Evolutionary conservation across 768 basidiomycete species (phyloP), one percentile per base, ranked within the genome.

Genomic region (Dentipellis fragilis): DNA sequence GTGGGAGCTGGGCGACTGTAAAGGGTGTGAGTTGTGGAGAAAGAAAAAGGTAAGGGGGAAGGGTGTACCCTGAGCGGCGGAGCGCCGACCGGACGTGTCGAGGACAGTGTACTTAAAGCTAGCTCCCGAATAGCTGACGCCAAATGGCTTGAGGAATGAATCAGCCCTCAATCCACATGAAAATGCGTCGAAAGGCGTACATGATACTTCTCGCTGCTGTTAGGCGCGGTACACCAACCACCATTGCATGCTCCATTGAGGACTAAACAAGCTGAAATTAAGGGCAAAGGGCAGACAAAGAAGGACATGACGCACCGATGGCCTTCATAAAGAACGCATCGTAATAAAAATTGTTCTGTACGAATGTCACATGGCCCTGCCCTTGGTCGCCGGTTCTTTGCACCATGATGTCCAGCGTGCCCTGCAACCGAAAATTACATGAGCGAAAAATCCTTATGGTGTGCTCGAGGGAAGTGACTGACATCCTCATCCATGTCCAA

Each of bases 301-400:
- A n/a, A 3, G 9, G 37, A n/a, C 37, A 21, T 36, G 40, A 70
- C 83, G 46, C 45, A 95, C 94, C 87, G 45, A 93, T 89, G 2
- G 96, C 92, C 66, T 97, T 97, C 52, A 98, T 76, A 80, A 98
- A 99, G 75, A 99, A 99, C 0, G 96, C 95, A 61, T 99, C 96
- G 65, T 93, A 93, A 64, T 95, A 98, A 64, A 94, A 90, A 68
- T 97, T 98, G 65, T 99, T 99, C 71, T 95, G 93, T 49, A 99
- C 74, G 65, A 99, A 95, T 4, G 81, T 64, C 16, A 90, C 71
- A 40, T 77, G 81, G 12, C 86, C 85, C 46, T 71, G 72, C 2
- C 79, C 79, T 52, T 83, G 80, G 4, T 72, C 71, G 1, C 92
- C 93, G 0, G 84, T 82, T 42, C 96, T 73, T 65, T 95, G 93